Evolutionary conservation across 768 basidiomycete genomes (phyloP).

Genomic region (Lactarius hatsudake): DNA sequence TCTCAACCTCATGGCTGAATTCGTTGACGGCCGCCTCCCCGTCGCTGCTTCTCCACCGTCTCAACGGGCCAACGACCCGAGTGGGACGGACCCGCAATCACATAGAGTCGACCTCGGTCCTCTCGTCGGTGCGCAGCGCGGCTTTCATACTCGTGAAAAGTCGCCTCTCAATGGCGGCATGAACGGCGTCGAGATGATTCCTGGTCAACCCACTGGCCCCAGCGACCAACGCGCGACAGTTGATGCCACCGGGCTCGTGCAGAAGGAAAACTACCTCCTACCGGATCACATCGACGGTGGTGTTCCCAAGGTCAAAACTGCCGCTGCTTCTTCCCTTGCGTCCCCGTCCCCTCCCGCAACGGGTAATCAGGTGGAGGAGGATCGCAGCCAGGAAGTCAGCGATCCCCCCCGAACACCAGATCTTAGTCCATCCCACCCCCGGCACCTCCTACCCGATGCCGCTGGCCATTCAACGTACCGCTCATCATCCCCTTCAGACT

Average conservation of each 20-base stretch:
- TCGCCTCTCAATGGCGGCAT: conserved; percentile 58
- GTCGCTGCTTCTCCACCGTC: conserved; percentile 29
- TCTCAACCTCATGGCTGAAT: conserved; percentile 58
- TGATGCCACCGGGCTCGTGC: background rate
- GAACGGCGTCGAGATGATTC: conserved; percentile 58
- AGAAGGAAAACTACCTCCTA: background rate
- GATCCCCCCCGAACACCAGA: background rate
- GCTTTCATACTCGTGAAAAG: conserved; percentile 60
- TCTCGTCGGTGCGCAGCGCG: conserved; percentile 55
- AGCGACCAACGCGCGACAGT: conserved; percentile 25
- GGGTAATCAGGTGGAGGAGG: conserved; percentile 34
- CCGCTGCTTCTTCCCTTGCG: conserved; percentile 26
- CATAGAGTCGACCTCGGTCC: conserved; percentile 54
- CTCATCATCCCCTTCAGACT: conserved; percentile 26
- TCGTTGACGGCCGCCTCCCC: conserved; percentile 48
- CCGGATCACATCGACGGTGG: background rate
- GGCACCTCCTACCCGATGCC: conserved; percentile 9
- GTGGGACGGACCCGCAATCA: conserved; percentile 14
- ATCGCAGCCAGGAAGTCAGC: conserved; percentile 13
- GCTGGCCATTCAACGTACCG: conserved; percentile 14
- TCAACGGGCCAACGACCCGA: conserved; percentile 27
- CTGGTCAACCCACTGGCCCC: conserved; percentile 21
- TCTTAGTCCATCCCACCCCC: conserved; percentile 1
- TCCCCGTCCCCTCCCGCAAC: conserved; percentile 19
- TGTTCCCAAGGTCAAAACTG: background rate